These are phyloP conservation scores for Phytomonas sp. DNA, from an alignment of 208 protist genomes.

Conservation along the genomic window DNA sequence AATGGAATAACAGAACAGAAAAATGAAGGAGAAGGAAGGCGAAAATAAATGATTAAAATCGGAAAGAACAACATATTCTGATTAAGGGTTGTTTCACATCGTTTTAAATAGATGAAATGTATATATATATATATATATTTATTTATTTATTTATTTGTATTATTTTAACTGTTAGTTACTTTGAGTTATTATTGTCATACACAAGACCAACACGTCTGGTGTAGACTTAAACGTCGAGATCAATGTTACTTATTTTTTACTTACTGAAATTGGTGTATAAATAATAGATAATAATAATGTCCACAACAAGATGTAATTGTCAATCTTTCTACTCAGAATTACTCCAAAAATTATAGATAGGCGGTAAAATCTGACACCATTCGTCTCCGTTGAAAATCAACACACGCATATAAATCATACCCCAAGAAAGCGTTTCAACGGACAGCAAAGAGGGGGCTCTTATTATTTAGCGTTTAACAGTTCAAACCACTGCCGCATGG, in stretches of 20 bases:
- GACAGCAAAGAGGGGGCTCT: no score
- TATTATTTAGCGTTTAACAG: constrained; percentile 43
- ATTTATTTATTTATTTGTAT: background rate
- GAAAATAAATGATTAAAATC: background rate
- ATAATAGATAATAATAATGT: constrained; percentile 4
- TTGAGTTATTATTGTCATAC: constrained; percentile 1
- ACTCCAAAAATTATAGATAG: background rate
- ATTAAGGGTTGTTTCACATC: background rate
- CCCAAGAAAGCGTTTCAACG: no score
- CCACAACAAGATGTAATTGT: constrained; percentile 7
- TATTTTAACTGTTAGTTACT: background rate
- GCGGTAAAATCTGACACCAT: background rate
- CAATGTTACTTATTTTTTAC: background rate
- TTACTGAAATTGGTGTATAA: constrained; percentile 5
- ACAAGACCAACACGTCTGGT: background rate
- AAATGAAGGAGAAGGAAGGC: background rate
- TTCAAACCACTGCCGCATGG: constrained; percentile 99
- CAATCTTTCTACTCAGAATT: background rate
- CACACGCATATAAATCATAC: background rate
- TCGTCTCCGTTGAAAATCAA: background rate
- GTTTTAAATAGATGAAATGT: no score
- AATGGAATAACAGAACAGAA: background rate
- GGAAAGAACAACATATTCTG: background rate
- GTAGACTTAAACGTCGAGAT: background rate
- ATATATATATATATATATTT: no score